Evolutionary conservation across 2,329 filamentous ascomycete genomes (phyloP).

Genomic region (Phoma sp.): DNA sequence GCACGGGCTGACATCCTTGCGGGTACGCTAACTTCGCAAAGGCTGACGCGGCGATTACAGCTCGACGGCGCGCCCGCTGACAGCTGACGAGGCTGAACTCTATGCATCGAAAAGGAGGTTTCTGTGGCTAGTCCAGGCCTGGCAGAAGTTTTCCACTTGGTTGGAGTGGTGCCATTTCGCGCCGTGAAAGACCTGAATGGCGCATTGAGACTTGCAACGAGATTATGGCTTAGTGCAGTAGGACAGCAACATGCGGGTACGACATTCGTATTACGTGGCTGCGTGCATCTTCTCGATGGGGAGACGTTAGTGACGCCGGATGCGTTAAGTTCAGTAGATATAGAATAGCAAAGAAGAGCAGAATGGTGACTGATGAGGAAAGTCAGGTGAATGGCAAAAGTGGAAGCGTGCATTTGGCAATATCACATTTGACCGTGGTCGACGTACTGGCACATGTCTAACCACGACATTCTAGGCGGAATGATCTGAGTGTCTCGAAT

Average conservation of each 20-base stretch:
- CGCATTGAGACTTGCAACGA: not conserved
- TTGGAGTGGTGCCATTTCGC: not conserved
- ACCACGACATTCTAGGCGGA: too few relatives aligned
- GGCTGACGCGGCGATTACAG: slow-evolving; percentile 1
- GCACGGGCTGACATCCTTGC: not conserved
- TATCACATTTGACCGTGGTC: too few relatives aligned
- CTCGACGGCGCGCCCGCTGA: slow-evolving; percentile 5
- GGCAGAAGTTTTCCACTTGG: not conserved
- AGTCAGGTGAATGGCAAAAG: not conserved
- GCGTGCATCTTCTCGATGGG: not conserved
- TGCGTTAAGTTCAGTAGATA: not conserved
- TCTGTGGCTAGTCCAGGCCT: not conserved
- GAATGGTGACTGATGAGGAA: not conserved
- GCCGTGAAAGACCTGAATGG: not conserved
- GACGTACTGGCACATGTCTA: too few relatives aligned
- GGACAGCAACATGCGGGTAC: not conserved
- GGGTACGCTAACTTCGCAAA: slow-evolving; percentile 3
- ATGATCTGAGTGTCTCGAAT: too few relatives aligned
- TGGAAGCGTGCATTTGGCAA: not conserved
- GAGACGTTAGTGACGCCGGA: not conserved
- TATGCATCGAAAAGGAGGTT: slow-evolving; percentile 9
- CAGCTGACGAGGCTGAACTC: slow-evolving; percentile 6
- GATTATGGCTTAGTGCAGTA: not conserved
- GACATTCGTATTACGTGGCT: not conserved
- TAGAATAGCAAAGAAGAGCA: not conserved